Percentiles rank a stretch among this genome's conserved stretches.
phyloP scores from a whole-genome alignment of 805 yeast genomes.

The Lipomyces starkeyi region DNA sequence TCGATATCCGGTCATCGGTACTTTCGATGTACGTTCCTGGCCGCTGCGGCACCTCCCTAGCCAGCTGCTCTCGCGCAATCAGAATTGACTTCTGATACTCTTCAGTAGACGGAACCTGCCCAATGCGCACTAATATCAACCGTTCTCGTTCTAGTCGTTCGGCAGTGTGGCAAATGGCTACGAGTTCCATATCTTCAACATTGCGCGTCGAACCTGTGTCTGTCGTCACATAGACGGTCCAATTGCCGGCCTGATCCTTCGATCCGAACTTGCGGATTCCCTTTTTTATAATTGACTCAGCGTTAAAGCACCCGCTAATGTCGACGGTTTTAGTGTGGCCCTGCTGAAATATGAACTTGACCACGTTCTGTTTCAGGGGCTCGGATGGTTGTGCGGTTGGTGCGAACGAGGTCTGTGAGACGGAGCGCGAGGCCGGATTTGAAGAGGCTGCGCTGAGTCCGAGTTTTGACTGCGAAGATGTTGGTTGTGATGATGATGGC shows the following conservation, averaged over 20 bases:
- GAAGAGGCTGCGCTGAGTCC: neutral
- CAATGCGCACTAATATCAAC: constrained; percentile 67
- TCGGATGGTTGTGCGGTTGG: constrained; percentile 16
- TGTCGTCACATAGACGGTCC: constrained; percentile 63
- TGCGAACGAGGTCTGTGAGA: neutral
- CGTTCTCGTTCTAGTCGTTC: constrained; percentile 74
- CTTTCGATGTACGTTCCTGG: constrained; percentile 28
- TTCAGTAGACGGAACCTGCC: constrained; percentile 59
- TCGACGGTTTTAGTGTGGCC: constrained; percentile 73
- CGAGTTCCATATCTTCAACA: constrained; percentile 78
- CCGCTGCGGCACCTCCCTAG: constrained; percentile 27
- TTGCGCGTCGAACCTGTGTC: constrained; percentile 57
- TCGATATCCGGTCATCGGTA: constrained; percentile 1
- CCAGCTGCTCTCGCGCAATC: constrained; percentile 35
- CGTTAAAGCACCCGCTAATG: constrained; percentile 79
- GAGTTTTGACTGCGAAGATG: neutral
- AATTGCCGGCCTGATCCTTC: constrained; percentile 42
- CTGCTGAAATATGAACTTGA: constrained; percentile 74
- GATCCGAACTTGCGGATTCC: constrained; percentile 59
- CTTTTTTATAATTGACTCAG: constrained; percentile 74
- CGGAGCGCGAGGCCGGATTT: constrained; percentile 1
- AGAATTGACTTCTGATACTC: constrained; percentile 41
- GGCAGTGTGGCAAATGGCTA: constrained; percentile 78
- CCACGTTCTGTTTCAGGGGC: constrained; percentile 40
- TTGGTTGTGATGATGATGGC: neutral